Percentiles rank a stretch among this genome's conserved stretches.
Conservation (phyloP, 1,139 yeast species). For the Geotrichum carabidarum region DNA sequence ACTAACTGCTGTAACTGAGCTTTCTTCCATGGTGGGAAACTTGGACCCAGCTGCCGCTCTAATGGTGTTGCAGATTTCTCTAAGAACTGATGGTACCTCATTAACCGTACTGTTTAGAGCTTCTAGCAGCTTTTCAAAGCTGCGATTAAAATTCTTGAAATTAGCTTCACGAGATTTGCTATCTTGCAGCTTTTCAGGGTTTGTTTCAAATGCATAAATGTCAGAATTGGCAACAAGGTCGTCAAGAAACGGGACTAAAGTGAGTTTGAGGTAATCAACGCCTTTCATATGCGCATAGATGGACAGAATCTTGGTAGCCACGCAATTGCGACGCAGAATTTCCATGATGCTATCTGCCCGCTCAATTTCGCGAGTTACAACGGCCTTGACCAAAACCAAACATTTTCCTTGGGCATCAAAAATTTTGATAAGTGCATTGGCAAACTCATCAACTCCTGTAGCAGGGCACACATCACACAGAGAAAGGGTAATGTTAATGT, state of each 20-base stretch:
- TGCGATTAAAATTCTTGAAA: slow-evolving; percentile 50
- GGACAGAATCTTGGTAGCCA: slow-evolving; percentile 71
- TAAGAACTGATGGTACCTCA: slow-evolving; percentile 57
- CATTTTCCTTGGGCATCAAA: slow-evolving; percentile 52
- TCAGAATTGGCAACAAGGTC: slow-evolving; percentile 50
- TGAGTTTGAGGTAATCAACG: slow-evolving; percentile 48
- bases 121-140: slow-evolving; percentile 52
- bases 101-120: slow-evolving; percentile 50
- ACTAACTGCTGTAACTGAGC: slow-evolving; percentile 66
- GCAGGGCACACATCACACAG: slow-evolving; percentile 50
- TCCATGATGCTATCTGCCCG: slow-evolving; percentile 61
- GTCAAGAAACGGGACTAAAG: slow-evolving; percentile 52
- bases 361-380: slow-evolving; percentile 59
- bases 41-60: slow-evolving; percentile 51
- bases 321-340: slow-evolving; percentile 72
- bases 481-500: slow-evolving; percentile 24
- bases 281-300: slow-evolving; percentile 68
- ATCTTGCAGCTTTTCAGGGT: slow-evolving; percentile 39
- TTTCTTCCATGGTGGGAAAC: slow-evolving; percentile 50
- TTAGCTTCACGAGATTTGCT: slow-evolving; percentile 44
- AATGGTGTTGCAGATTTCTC: slow-evolving; percentile 59
- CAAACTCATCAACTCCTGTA: slow-evolving; percentile 66
- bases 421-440: slow-evolving; percentile 62
- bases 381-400: slow-evolving; percentile 51
- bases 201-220: slow-evolving; percentile 58